Evolutionary conservation across 2,329 filamentous ascomycete species (phyloP).

Genomic region (Neopestalotiopsis sp.): DNA sequence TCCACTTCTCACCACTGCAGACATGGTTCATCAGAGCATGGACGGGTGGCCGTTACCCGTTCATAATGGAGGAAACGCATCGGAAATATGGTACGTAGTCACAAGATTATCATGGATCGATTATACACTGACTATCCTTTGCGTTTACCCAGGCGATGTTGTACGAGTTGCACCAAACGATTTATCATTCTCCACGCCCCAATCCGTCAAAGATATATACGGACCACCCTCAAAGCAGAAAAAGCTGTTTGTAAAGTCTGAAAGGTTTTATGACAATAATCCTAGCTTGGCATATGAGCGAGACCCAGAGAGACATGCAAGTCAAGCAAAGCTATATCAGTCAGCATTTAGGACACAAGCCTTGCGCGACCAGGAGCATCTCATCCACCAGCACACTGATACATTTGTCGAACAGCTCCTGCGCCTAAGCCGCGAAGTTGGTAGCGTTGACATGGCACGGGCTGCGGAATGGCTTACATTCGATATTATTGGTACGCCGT

Average conservation of each 20-base stretch:
- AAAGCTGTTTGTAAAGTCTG: conserved; percentile 27
- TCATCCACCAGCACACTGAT: conserved; percentile 29
- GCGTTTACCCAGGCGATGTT: conserved; percentile 37
- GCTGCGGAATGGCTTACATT: conserved; percentile 32
- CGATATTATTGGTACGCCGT: conserved; percentile 28
- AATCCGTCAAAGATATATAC: conserved; percentile 43
- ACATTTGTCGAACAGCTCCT: conserved; percentile 26
- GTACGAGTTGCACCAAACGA: conserved; percentile 49
- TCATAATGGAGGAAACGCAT: not conserved
- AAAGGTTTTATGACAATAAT: conserved; percentile 25
- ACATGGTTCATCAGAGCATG: not conserved
- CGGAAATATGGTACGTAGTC: not conserved
- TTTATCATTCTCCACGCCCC: conserved; percentile 44
- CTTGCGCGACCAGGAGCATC: conserved; percentile 29
- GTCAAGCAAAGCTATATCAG: conserved; percentile 26
- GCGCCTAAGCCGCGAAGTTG: not conserved
- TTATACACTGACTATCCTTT: conserved; percentile 24
- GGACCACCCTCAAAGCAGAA: conserved; percentile 30
- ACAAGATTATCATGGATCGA: not conserved
- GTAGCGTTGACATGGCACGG: conserved; percentile 25
- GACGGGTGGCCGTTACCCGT: not conserved
- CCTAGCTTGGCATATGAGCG: conserved; percentile 25
- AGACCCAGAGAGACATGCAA: conserved; percentile 28
- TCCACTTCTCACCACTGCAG: not conserved
- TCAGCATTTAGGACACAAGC: conserved; percentile 28